Evolutionary conservation across 345 rosid species (phyloP), one percentile per base, ranked within the genome.

Genomic region (Trapa incisa): DNA sequence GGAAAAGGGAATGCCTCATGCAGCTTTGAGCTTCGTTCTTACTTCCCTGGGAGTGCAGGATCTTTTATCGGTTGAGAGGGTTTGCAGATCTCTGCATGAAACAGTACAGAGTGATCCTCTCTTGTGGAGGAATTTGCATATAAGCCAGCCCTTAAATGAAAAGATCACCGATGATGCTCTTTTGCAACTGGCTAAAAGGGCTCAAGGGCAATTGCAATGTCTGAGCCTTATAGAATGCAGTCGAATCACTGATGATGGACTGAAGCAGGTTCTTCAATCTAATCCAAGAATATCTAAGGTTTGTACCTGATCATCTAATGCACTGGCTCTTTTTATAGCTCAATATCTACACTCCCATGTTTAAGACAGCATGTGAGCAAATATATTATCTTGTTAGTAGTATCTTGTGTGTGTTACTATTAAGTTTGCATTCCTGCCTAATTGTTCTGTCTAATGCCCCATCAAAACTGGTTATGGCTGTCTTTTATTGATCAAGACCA

Each of bases 91-190:
- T 12, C 68, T 91, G 64, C 84, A 65, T 52, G 68, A 72, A 14
- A 73, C 72, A 0, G 86, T 91, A 64, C 81, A 71, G 48, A 87
- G 66, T 75, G 99, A 95, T 60, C 71, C 91, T 37, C 75, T 86
- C 4, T 69, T 89, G 64, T 95, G 97, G 97, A 87, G 79, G 67
- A 87, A 70, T 74, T 75, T 91, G 67, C 93, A 91, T 79, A 79
- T 95, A 38, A 84, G 73, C 61, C 91, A 80, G 53, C 97, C 99
- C 0, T 72, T 87, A 81, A 94, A 75, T 67, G 97, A 94, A 75
- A 91, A 85, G 83, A 80, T 94, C 32, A 94, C 96, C 0, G 97
- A 94, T 68, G 96, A 91, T 72, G 71, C 76, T 78, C 86, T 92
- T 66, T 70, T 89, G 83, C 76, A 80, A 65, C 67, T 89, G 65